Evolutionary conservation across 2,329 filamentous ascomycete genomes (phyloP).

Genomic region (Diaporthe longicolla): DNA sequence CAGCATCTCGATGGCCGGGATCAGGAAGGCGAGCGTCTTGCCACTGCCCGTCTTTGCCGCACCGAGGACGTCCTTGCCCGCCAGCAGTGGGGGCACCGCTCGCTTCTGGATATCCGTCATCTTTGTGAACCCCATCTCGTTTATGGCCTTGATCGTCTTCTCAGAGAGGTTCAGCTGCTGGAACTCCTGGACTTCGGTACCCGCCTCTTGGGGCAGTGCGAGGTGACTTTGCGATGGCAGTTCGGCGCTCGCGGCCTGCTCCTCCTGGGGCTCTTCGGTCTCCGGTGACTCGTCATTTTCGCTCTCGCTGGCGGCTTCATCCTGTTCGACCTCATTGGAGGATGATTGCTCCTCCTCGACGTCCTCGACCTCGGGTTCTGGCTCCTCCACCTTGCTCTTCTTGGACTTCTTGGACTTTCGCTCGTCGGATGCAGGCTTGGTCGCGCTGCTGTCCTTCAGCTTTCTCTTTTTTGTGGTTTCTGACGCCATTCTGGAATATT

Average conservation of each 20-base stretch:
- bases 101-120: slow-evolving; percentile 97
- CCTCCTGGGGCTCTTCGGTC: slow-evolving; percentile 48
- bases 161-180: slow-evolving; percentile 87
- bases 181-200: slow-evolving; percentile 78
- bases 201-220: slow-evolving; percentile 69
- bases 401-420: slow-evolving; percentile 42
- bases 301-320: slow-evolving; percentile 40
- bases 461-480: slow-evolving; percentile 55
- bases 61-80: slow-evolving; percentile 92
- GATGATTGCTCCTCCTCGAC: slow-evolving; percentile 42
- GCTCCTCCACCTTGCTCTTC: slow-evolving; percentile 41
- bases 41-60: slow-evolving; percentile 97
- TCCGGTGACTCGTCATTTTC: slow-evolving; percentile 40
- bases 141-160: slow-evolving; percentile 88
- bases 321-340: slow-evolving; percentile 45
- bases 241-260: slow-evolving; percentile 51
- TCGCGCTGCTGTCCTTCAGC: slow-evolving; percentile 50
- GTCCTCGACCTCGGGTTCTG: slow-evolving; percentile 40
- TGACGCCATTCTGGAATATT: slow-evolving; percentile 48
- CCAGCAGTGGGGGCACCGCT: slow-evolving; percentile 88
- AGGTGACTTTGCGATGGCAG: slow-evolving; percentile 57
- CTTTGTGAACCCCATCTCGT: slow-evolving; percentile 91
- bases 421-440: slow-evolving; percentile 44
- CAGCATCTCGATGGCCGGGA: slow-evolving; percentile 95
- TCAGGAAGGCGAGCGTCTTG: slow-evolving; percentile 95